phyloP scores from a whole-genome alignment of 2,329 filamentous ascomycete genomes.

The Berkeleyomyces rouxiae region DNA sequence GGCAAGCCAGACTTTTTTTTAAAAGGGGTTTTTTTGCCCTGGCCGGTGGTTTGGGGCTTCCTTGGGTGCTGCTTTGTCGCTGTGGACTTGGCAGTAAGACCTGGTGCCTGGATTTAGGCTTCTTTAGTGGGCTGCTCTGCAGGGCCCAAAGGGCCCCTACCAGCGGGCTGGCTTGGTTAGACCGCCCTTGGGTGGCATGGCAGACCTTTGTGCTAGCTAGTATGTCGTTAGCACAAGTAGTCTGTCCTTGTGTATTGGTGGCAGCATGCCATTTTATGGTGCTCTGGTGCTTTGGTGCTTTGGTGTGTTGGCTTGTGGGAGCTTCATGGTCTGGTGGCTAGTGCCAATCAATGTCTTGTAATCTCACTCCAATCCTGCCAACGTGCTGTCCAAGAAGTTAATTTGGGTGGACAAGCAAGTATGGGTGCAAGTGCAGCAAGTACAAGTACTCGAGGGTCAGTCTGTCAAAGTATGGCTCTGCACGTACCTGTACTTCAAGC shows the following conservation, averaged over 20 bases:
- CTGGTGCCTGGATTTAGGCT: neutral
- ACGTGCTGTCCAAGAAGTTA: neutral
- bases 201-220: neutral
- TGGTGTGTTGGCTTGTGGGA: neutral
- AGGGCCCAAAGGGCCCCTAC: neutral
- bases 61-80: neutral
- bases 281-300: no score
- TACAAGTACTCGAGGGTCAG: no score
- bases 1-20: neutral
- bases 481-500: neutral
- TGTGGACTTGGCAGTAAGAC: no score
- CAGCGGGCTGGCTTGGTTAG: neutral
- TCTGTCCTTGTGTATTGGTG: no score
- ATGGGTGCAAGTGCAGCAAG: no score
- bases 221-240: neutral
- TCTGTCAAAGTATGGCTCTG: no score
- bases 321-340: neutral
- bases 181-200: neutral
- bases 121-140: neutral
- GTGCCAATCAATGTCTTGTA: constrained; percentile 2
- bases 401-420: neutral
- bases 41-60: neutral
- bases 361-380: neutral
- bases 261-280: no score
- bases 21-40: neutral